A percentile compares a stretch with the other conserved stretches of the same genome.
phyloP scores from a whole-genome alignment of 768 basidiomycete species.

The Naganishia randhawae region DNA sequence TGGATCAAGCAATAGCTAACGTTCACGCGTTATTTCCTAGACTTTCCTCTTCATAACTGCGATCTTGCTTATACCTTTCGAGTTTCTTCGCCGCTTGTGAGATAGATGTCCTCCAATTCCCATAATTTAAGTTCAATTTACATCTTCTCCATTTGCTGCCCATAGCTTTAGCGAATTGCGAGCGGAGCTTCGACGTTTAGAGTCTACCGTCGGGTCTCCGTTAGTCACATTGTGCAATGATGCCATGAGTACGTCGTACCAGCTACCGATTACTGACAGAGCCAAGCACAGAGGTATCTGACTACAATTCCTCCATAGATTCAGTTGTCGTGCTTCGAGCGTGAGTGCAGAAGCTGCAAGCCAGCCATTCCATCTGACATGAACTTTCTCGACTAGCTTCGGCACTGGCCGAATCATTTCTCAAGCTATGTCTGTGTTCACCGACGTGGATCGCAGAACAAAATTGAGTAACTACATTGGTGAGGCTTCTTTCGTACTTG shows the following conservation, averaged over 20 bases:
- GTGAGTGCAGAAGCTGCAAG: slow-evolving; percentile 23
- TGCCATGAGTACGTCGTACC: slow-evolving; percentile 33
- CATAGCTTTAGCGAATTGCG: slow-evolving; percentile 23
- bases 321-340: slow-evolving; percentile 40
- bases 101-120: slow-evolving; percentile 25
- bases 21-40: background rate
- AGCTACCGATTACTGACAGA: too few species aligned
- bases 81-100: slow-evolving; percentile 34
- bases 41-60: slow-evolving; percentile 29
- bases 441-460: slow-evolving; percentile 38
- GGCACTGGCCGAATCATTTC: slow-evolving; percentile 16
- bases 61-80: slow-evolving; percentile 34
- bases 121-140: slow-evolving; percentile 10
- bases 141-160: background rate
- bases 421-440: slow-evolving; percentile 22
- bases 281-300: background rate
- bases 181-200: slow-evolving; percentile 39
- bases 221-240: slow-evolving; percentile 42
- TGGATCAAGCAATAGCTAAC: background rate
- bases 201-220: slow-evolving; percentile 34
- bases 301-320: background rate
- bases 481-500: slow-evolving; percentile 16
- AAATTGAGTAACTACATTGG: slow-evolving; percentile 34
- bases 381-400: background rate
- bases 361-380: background rate